These are phyloP conservation scores for Prillingera fragicola DNA, from an alignment of 1,284 basidiomycete species.

Conservation along the genomic window DNA sequence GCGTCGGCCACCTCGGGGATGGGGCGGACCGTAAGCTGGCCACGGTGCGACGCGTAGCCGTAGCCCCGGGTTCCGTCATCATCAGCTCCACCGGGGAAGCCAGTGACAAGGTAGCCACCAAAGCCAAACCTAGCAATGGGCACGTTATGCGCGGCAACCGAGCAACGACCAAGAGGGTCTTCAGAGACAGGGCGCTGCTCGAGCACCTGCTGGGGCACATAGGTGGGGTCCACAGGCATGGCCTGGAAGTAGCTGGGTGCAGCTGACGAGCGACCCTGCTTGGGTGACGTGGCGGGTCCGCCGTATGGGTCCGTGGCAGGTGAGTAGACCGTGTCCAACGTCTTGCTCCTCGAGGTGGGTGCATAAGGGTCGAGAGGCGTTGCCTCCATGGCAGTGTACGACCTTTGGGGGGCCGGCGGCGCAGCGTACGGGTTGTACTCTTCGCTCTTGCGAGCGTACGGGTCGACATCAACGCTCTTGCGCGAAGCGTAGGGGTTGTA, in stretches of 20 bases:
- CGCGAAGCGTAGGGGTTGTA: too few relatives aligned
- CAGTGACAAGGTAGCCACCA: conserved; percentile 76
- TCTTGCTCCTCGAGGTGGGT: too few relatives aligned
- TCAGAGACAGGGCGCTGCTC: conserved; percentile 54
- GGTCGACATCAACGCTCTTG: too few relatives aligned
- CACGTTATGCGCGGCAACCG: conserved; percentile 54
- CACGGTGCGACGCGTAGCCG: conserved; percentile 56
- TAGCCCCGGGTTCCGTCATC: conserved; percentile 68
- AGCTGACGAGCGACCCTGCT: too few relatives aligned
- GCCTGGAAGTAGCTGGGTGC: conserved; percentile 52
- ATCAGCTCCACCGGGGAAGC: conserved; percentile 70
- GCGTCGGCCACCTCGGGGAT: conserved; percentile 65
- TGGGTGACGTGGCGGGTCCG: conserved; percentile 19
- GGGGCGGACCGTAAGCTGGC: conserved; percentile 61
- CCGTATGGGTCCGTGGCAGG: conserved; percentile 20
- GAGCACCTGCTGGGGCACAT: conserved; percentile 41
- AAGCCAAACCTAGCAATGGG: conserved; percentile 85
- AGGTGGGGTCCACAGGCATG: conserved; percentile 64
- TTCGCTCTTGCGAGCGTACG: background rate
- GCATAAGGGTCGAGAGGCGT: too few relatives aligned
- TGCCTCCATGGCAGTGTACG: too few relatives aligned
- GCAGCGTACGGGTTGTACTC: conserved; percentile 6
- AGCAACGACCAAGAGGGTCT: conserved; percentile 71
- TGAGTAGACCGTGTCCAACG: too few relatives aligned
- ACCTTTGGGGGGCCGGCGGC: too few relatives aligned